Evolutionary conservation across 2,329 filamentous ascomycete species (phyloP).

Genomic region (Apiospora pterosperma): DNA sequence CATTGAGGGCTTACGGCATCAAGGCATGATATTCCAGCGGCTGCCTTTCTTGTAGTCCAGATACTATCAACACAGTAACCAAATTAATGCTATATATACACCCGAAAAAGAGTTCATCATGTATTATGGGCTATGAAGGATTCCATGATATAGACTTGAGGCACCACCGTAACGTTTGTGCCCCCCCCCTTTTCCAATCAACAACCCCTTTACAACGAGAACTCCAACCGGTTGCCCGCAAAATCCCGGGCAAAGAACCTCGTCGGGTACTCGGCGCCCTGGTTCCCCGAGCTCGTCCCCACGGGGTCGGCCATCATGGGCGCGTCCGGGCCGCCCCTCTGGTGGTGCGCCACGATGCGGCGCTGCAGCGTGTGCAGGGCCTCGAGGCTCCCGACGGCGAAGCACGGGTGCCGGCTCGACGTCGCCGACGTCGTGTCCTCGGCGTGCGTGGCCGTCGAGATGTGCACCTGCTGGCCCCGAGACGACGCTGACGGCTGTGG

Average conservation of each 20-base stretch:
- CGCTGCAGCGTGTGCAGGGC: constrained; percentile 44
- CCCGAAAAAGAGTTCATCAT: neutral
- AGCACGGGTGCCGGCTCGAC: constrained; percentile 55
- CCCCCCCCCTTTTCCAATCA: neutral
- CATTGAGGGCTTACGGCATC: constrained; percentile 65
- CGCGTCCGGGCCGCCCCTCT: constrained; percentile 43
- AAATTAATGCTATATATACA: neutral
- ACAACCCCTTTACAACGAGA: constrained; percentile 35
- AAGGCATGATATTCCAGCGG: constrained; percentile 12
- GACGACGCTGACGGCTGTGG: constrained; percentile 22
- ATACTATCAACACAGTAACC: neutral
- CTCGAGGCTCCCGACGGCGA: constrained; percentile 45
- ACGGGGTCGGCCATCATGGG: constrained; percentile 54
- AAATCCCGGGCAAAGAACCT: constrained; percentile 61
- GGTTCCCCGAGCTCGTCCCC: constrained; percentile 38
- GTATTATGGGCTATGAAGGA: neutral
- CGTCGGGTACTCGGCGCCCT: constrained; percentile 56
- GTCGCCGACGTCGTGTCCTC: constrained; percentile 25
- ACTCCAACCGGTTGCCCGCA: constrained; percentile 52
- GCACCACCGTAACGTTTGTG: neutral
- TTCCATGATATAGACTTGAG: neutral
- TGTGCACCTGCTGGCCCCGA: constrained; percentile 51
- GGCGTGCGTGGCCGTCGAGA: constrained; percentile 40
- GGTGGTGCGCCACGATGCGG: constrained; percentile 49
- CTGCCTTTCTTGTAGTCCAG: neutral